Evolutionary conservation across 257 asterid species (phyloP).

Genomic region (Leptodermis oblonga): DNA sequence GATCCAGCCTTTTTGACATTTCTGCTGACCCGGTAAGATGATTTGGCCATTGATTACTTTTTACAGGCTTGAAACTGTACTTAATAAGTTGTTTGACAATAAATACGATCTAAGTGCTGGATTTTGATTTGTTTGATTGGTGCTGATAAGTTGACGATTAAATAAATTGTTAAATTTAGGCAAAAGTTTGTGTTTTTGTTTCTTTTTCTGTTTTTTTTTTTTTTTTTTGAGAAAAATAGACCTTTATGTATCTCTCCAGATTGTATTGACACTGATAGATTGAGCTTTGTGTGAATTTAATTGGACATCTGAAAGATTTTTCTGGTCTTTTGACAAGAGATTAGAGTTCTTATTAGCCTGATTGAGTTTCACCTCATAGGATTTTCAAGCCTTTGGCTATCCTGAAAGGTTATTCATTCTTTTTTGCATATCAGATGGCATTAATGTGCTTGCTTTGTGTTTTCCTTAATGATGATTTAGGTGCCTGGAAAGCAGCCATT

Average conservation of each 20-base stretch:
- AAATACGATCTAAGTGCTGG: not conserved
- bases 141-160: not conserved
- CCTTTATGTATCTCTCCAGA: too few relatives aligned
- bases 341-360: not conserved
- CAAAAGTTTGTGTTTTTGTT: not conserved
- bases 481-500: conserved; percentile 51
- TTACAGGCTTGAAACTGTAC: not conserved
- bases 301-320: not conserved
- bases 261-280: not conserved
- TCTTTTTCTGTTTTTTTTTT: not conserved
- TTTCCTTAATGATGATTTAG: conserved; percentile 29
- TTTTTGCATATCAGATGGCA: not conserved
- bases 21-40: conserved; percentile 66
- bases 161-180: not conserved
- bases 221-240: not conserved
- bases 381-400: not conserved
- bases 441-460: not conserved
- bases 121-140: not conserved
- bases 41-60: not conserved
- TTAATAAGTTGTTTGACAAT: not conserved
- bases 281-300: not conserved
- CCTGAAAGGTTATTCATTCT: not conserved
- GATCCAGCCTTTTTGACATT: conserved; percentile 91
- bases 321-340: not conserved
- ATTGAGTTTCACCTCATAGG: not conserved